Percentiles rank a stretch among this genome's conserved stretches.
Conservation (phyloP, 2,329 filamentous ascomycete genomes). For the Rugonectria rugulosa region DNA sequence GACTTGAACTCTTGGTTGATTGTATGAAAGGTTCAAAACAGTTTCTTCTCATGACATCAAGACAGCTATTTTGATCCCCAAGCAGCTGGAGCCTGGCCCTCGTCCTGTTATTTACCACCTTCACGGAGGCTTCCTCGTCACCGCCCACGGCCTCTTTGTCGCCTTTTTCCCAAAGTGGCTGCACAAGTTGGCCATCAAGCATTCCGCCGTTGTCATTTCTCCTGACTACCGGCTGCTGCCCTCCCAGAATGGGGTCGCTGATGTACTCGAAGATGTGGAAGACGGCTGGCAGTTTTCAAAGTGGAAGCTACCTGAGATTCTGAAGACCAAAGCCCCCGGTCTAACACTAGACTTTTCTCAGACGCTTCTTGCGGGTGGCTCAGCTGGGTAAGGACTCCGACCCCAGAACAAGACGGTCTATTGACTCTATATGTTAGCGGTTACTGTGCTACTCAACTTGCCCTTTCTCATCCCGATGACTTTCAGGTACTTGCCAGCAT, state of each 20-base stretch:
- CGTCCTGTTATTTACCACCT: conserved; percentile 35
- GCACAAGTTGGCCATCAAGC: conserved; percentile 31
- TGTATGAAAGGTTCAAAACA: conserved; percentile 27
- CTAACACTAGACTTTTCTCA: conserved; percentile 24
- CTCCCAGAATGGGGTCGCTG: conserved; percentile 33
- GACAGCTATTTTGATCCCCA: conserved; percentile 37
- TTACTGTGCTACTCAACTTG: conserved; percentile 31
- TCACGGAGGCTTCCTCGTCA: conserved; percentile 39
- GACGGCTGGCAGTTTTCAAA: conserved; percentile 39
- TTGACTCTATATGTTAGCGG: conserved; percentile 18
- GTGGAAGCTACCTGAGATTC: background rate
- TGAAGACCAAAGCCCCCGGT: conserved; percentile 15
- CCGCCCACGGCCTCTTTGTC: conserved; percentile 28
- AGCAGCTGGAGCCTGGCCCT: conserved; percentile 28
- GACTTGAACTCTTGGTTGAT: fast-evolving
- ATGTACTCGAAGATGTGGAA: conserved; percentile 38
- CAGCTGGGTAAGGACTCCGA: conserved; percentile 21
- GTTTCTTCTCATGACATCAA: conserved; percentile 29
- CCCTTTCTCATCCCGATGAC: conserved; percentile 32
- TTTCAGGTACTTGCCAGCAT: conserved; percentile 25
- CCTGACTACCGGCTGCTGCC: conserved; percentile 38
- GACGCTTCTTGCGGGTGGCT: conserved; percentile 25
- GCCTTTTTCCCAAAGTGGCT: conserved; percentile 37
- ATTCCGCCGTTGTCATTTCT: conserved; percentile 37
- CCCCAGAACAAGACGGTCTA: too few relatives aligned